A percentile compares a stretch with the other conserved stretches of the same genome.
Evolutionary conservation across 2,329 filamentous ascomycete species (phyloP).

Genomic region (Aspergillus thermomutatus): DNA sequence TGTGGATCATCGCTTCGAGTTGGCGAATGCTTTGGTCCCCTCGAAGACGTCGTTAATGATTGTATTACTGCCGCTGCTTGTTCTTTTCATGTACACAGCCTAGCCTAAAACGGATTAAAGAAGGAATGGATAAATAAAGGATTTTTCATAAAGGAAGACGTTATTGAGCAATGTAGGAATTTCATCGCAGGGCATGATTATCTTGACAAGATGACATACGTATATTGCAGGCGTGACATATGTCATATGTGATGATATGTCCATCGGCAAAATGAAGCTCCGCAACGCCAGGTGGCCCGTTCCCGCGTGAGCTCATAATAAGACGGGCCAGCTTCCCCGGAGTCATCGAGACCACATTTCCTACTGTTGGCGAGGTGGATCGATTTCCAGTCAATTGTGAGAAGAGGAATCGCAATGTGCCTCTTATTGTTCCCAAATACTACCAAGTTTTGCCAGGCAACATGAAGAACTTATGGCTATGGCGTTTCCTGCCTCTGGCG

Average conservation of each 20-base stretch:
- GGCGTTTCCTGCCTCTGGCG: slow-evolving; percentile 31
- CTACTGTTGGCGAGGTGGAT: not conserved
- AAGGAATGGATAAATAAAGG: not conserved
- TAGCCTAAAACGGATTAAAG: slow-evolving; percentile 1
- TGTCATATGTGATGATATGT: not conserved
- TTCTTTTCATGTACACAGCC: slow-evolving; percentile 33
- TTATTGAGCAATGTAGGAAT: not conserved
- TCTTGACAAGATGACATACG: not conserved
- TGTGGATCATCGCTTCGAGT: not conserved
- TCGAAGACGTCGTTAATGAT: slow-evolving; percentile 23
- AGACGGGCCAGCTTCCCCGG: not conserved
- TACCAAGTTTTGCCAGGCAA: slow-evolving; percentile 23
- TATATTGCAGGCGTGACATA: too few species aligned
- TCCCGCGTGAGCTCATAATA: slow-evolving; percentile 9
- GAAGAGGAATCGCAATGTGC: slow-evolving; percentile 32
- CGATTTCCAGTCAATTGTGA: not conserved
- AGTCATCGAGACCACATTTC: not conserved
- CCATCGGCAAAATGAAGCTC: slow-evolving; percentile 35
- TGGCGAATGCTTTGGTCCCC: slow-evolving; percentile 4
- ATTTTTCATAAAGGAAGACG: too few species aligned
- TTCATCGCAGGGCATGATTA: not conserved
- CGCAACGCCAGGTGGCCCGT: slow-evolving; percentile 39
- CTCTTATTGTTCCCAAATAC: slow-evolving; percentile 18
- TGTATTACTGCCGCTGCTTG: slow-evolving; percentile 20
- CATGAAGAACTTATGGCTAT: slow-evolving; percentile 33